Evolutionary conservation across 345 rosid species (phyloP), one percentile per base, ranked within the genome.

Genomic region (Ailanthus altissimus): DNA sequence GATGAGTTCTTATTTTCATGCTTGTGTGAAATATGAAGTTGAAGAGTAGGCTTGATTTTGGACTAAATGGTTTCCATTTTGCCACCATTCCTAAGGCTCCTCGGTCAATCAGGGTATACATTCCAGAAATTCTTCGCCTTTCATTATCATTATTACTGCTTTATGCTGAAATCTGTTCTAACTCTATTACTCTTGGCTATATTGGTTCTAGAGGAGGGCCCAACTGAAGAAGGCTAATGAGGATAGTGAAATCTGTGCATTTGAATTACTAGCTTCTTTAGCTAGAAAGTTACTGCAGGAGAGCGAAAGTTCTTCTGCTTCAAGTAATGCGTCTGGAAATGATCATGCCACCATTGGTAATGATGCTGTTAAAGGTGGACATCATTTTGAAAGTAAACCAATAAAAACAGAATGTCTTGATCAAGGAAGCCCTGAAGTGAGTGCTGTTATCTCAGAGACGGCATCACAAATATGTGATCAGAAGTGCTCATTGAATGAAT

Each of bases 231-330:
- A 73, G 81, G 78, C 40, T 23, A 85, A 78, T 38, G 87, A 86
- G 67, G 90, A 82, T 32, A 78, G 80, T 77, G 77, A 87, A 82
- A 64, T 89, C n/a, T 87, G 90, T 75, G 90, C 94, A 38, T 84
- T 96, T 75, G 97, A 96, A 78, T 84, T 96, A 82, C 91, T 96
- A 0, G 99, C 99, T 80, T 91, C 93, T 70, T 77, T 96, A 70
- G 99, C 98, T 21, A 98, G 92, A 62, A 88, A 96, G 85, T 77
- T 96, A 51, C 79, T 92, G 77, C 87, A 88, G 86, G 97, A 93
- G 88, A 87, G 90, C 21, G 97, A 92, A 80, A 89, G 93, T 79
- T 92, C 92, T 59, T 86, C 91, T 25, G 90, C 96, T 43, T 93
- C 94, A 50, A 85, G 91, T 75, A 84, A 85, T 86, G 93, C 93